Evolutionary conservation across 805 yeast species (phyloP).

Genomic region (Zygotorulaspora sp.): DNA sequence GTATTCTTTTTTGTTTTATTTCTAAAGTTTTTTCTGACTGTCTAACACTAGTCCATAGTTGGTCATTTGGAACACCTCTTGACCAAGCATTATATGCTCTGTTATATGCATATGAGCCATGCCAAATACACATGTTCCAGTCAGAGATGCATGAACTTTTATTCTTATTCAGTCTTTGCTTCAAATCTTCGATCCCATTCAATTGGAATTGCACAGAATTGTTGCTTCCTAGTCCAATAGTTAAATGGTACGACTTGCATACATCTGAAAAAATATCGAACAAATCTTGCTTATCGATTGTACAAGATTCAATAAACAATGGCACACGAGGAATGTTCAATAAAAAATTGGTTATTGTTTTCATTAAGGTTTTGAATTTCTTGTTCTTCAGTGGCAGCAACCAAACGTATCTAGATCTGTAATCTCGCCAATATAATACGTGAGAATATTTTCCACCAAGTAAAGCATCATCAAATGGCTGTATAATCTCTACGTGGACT

Average conservation of each 20-base stretch:
- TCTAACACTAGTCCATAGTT: conserved; percentile 17
- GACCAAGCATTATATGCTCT: conserved; percentile 17
- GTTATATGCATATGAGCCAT: conserved; percentile 21
- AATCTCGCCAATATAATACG: conserved; percentile 29
- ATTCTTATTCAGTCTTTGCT: conserved; percentile 12
- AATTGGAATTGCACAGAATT: conserved; percentile 17
- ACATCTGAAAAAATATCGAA: conserved; percentile 28
- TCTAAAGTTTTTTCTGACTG: conserved; percentile 18
- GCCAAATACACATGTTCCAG: conserved; percentile 28
- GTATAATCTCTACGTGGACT: conserved; percentile 30
- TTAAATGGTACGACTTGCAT: conserved; percentile 21
- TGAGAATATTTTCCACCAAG: conserved; percentile 30
- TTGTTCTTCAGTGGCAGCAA: conserved; percentile 26
- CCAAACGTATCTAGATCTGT: conserved; percentile 31
- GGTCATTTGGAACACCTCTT: conserved; percentile 25
- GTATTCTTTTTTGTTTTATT: conserved; percentile 18
- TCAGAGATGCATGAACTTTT: conserved; percentile 23
- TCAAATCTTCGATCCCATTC: conserved; percentile 21
- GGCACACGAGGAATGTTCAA: conserved; percentile 26
- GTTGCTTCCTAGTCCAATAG: conserved; percentile 30
- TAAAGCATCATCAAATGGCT: conserved; percentile 22
- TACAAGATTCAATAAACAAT: conserved; percentile 28
- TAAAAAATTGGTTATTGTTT: conserved; percentile 17
- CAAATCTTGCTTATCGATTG: conserved; percentile 30
- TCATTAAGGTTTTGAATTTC: conserved; percentile 21